Percentiles rank a stretch among this genome's conserved stretches.
Conservation (phyloP, 2,329 filamentous ascomycete genomes). For the Capronia americana region DNA sequence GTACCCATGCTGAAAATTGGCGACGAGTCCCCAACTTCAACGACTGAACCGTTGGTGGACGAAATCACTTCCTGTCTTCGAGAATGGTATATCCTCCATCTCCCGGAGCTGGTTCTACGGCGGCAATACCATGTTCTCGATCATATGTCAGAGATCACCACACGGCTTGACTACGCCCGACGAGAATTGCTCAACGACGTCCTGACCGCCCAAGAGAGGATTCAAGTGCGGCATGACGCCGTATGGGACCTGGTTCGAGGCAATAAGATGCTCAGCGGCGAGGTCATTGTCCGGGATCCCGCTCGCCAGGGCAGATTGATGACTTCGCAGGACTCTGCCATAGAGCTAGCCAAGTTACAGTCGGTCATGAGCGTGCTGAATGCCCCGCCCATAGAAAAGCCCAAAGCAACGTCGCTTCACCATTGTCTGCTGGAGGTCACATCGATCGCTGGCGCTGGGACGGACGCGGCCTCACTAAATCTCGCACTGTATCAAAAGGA, state of each 20-base stretch:
- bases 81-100: constrained; percentile 97
- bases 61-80: constrained; percentile 96
- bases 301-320: constrained; percentile 80
- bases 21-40: constrained; percentile 90
- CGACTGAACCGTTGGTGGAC: constrained; percentile 89
- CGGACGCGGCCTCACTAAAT: constrained; percentile 76
- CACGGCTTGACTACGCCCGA: constrained; percentile 80
- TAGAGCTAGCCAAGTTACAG: constrained; percentile 88
- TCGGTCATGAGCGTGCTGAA: constrained; percentile 95
- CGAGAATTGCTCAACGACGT: constrained; percentile 94
- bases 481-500: constrained; percentile 78
- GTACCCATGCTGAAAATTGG: constrained; percentile 98
- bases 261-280: constrained; percentile 91
- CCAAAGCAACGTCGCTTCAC: constrained; percentile 73
- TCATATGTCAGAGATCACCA: constrained; percentile 78
- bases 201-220: constrained; percentile 82
- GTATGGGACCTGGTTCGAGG: constrained; percentile 95
- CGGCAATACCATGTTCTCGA: constrained; percentile 83
- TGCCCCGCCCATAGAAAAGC: constrained; percentile 71
- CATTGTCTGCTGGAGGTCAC: constrained; percentile 75
- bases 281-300: constrained; percentile 93
- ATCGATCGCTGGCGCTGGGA: constrained; percentile 76
- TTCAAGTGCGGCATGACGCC: constrained; percentile 80
- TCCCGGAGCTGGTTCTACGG: constrained; percentile 86
- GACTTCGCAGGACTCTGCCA: constrained; percentile 89